Conservation (phyloP, 179 eudicot genomes). For the Silene noctiflora region DNA sequence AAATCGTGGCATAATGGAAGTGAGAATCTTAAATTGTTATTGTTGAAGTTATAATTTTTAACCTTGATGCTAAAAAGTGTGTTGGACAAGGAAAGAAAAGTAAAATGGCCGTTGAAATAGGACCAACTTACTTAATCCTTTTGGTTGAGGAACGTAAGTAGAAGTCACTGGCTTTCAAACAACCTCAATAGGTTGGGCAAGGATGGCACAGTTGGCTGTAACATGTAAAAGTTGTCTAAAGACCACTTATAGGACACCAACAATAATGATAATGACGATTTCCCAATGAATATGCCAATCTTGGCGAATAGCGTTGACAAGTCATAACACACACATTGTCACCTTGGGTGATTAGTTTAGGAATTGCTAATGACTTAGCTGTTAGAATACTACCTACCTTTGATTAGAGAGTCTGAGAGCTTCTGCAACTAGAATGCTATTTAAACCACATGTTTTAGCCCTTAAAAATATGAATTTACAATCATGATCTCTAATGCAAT, state of each 20-base stretch:
- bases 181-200: neutral
- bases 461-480: neutral
- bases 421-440: neutral
- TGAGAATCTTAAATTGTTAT: neutral
- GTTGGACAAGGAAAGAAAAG: neutral
- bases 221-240: neutral
- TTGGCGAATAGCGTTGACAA: too few relatives aligned
- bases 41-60: neutral
- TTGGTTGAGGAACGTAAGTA: neutral
- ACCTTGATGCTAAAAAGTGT: neutral
- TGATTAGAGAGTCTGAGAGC: neutral
- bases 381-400: neutral
- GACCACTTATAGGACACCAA: neutral
- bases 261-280: neutral
- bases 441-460: neutral
- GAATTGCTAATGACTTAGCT: neutral
- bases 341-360: neutral
- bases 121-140: neutral
- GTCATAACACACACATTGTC: neutral
- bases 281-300: neutral
- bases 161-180: neutral
- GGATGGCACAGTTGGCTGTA: neutral
- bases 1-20: neutral
- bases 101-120: neutral
- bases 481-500: neutral